A percentile compares a stretch with the other conserved stretches of the same genome.
These are phyloP conservation scores for Artomyces pyxidatus DNA, from an alignment of 768 basidiomycete species.

Conservation along the genomic window DNA sequence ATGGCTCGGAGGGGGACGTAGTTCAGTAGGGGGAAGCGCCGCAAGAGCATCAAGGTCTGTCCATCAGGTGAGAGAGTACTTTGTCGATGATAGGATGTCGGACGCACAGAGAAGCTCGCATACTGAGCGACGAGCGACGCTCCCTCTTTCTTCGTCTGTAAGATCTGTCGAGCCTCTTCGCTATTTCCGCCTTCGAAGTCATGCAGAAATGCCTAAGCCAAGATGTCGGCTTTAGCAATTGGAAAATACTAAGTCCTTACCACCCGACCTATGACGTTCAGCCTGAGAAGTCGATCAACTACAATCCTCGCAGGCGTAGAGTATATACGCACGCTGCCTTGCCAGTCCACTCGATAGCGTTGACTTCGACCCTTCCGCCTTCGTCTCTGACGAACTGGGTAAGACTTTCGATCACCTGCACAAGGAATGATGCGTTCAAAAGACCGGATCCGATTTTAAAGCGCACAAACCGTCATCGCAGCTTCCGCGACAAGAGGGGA, in stretches of 20 bases:
- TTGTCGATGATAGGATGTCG: too few relatives aligned
- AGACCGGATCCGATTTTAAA: too few relatives aligned
- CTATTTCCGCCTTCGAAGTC: constrained; percentile 26
- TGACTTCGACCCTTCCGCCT: background rate
- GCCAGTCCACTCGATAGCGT: constrained; percentile 12
- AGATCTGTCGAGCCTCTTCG: constrained; percentile 19
- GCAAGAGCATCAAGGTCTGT: constrained; percentile 18
- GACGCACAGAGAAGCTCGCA: constrained; percentile 3
- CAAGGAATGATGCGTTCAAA: too few relatives aligned
- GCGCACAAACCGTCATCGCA: too few relatives aligned
- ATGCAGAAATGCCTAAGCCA: constrained; percentile 25
- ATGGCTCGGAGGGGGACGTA: constrained; percentile 16
- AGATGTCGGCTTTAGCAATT: background rate
- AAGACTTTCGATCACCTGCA: background rate
- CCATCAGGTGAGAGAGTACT: too few relatives aligned
- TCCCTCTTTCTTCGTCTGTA: constrained; percentile 8
- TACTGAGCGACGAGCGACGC: constrained; percentile 1
- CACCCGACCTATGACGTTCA: background rate
- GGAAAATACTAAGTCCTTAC: background rate
- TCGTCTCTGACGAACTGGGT: background rate
- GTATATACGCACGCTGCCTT: constrained; percentile 10
- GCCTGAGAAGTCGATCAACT: background rate
- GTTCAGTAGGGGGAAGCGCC: constrained; percentile 23
- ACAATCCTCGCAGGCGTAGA: too few relatives aligned
- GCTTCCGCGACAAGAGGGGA: background rate